phyloP scores from a whole-genome alignment of 441 rosid genomes.

The Adansonia gregorii region DNA sequence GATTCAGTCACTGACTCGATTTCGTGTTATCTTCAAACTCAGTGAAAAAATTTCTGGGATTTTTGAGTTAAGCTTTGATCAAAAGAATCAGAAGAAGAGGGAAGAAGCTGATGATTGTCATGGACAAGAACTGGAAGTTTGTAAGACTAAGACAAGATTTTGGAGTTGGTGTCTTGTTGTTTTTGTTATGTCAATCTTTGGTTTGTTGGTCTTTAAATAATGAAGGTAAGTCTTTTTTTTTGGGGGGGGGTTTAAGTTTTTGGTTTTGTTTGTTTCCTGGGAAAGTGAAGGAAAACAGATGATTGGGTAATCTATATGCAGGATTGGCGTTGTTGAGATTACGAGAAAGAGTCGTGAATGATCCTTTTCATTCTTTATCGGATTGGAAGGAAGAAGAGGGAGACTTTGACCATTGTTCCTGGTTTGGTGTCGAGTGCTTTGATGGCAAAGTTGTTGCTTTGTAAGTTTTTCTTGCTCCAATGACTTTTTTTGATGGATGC shows the following conservation, averaged over 20 bases:
- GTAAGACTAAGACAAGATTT: slow-evolving; percentile 24
- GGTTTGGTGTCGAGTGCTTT: slow-evolving; percentile 56
- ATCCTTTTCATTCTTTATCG: slow-evolving; percentile 46
- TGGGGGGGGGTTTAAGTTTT: neutral
- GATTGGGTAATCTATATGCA: slow-evolving; percentile 33
- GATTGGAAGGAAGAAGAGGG: slow-evolving; percentile 43
- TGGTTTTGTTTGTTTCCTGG: slow-evolving; percentile 23
- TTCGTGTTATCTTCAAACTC: neutral
- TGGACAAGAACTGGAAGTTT: slow-evolving; percentile 21
- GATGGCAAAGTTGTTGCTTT: slow-evolving; percentile 45
- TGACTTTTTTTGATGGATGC: neutral
- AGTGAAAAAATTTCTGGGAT: neutral
- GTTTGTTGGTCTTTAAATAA: slow-evolving; percentile 50
- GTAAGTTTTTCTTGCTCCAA: slow-evolving; percentile 35
- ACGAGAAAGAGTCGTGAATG: slow-evolving; percentile 40
- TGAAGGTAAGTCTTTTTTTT: slow-evolving; percentile 44
- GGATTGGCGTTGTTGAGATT: slow-evolving; percentile 50
- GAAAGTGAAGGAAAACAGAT: slow-evolving; percentile 25
- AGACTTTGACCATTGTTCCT: slow-evolving; percentile 44
- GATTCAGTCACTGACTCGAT: slow-evolving; percentile 9
- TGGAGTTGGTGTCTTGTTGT: slow-evolving; percentile 31
- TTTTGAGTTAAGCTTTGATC: neutral
- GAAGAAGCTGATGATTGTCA: neutral
- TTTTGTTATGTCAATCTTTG: slow-evolving; percentile 34
- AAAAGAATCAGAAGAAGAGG: slow-evolving; percentile 9